Evolutionary conservation across 306 rosid species (phyloP), one percentile per base, ranked within the genome.

Genomic region (Boehmeria nivea): DNA sequence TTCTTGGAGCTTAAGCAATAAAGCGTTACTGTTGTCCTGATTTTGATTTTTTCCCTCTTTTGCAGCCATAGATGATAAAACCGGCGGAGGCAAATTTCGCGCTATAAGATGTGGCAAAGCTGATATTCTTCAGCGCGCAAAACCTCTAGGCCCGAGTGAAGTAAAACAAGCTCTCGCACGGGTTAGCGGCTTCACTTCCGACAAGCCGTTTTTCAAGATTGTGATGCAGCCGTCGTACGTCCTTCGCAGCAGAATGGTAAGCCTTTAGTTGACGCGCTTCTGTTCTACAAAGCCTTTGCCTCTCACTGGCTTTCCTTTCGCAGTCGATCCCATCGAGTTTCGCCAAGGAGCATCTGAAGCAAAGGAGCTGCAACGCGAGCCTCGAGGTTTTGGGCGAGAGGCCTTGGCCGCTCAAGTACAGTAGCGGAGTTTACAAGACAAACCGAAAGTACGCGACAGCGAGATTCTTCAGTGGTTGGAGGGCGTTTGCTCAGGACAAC

Each of bases 141-240:
- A n/a, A n/a, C n/a, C n/a, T n/a, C n/a, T n/a, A n/a, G n/a, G n/a
- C n/a, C n/a, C n/a, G n/a, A n/a, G n/a, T n/a, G n/a, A n/a, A n/a
- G n/a, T n/a, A n/a, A n/a, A n/a, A 28, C 15, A 51, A 54, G 61
- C 56, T 43, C 61, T 68, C 42, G 12, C 19, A 3, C 38, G 14
- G 22, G 64, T 68, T 5, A 18, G 4, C 8, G 52, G 37, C 27
- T 69, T 69, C 59, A 8, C 40, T 55, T 40, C 65, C 0, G 8
- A 2, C 11, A 18, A 50, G 3, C 70, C 70, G 9, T 57, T 11
- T 33, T 63, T 70, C 52, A n/a, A 12, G 26, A 42, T 63, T 3
- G 58, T 14, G 7, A 57, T 63, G 42, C 55, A 54, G 10, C 38
- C 66, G 8, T 37, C 66, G 6, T 52, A 70, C 19, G 18, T 57